phyloP scores from a whole-genome alignment of 495 filamentous ascomycete species.

The Rhizodiscina lignyota region DNA sequence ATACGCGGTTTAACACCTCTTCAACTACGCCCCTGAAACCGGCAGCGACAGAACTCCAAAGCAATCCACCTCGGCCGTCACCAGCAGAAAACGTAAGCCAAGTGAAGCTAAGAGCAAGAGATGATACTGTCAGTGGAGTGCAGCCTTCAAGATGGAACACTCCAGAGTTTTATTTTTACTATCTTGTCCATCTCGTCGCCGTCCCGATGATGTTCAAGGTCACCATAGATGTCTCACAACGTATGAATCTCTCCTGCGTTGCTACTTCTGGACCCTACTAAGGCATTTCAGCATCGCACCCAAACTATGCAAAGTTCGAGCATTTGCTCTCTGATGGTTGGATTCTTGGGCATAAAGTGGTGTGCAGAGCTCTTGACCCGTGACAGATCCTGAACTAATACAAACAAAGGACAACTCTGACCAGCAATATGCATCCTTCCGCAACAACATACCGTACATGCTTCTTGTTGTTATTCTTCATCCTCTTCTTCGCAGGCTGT shows the following conservation, averaged over 20 bases:
- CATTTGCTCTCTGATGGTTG: conserved; percentile 62
- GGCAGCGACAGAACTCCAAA: conserved; percentile 24
- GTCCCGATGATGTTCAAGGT: conserved; percentile 87
- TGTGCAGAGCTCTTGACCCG: conserved; percentile 25
- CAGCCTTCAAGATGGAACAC: conserved; percentile 65
- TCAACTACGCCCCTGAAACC: conserved; percentile 46
- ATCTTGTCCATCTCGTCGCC: conserved; percentile 44
- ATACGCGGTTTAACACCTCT: conserved; percentile 72
- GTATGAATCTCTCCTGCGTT: conserved; percentile 25
- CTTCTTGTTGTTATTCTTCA: conserved; percentile 52
- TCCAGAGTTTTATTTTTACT: conserved; percentile 74
- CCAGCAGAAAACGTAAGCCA: conserved; percentile 24
- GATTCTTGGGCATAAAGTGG: conserved; percentile 88
- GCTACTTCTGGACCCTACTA: not conserved
- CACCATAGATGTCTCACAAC: conserved; percentile 70
- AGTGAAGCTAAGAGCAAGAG: conserved; percentile 13
- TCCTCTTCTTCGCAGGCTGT: conserved; percentile 57
- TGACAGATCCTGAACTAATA: not conserved
- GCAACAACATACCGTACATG: conserved; percentile 73
- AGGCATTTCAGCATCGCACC: conserved; percentile 48
- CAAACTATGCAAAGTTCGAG: conserved; percentile 61
- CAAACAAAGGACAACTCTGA: conserved; percentile 66
- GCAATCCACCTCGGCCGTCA: conserved; percentile 8
- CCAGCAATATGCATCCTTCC: conserved; percentile 71
- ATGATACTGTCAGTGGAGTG: no score